A percentile compares a stretch with the other conserved stretches of the same genome.
Evolutionary conservation across 257 asterid genomes (phyloP).

Genomic region (Haberlea rhodopensis): DNA sequence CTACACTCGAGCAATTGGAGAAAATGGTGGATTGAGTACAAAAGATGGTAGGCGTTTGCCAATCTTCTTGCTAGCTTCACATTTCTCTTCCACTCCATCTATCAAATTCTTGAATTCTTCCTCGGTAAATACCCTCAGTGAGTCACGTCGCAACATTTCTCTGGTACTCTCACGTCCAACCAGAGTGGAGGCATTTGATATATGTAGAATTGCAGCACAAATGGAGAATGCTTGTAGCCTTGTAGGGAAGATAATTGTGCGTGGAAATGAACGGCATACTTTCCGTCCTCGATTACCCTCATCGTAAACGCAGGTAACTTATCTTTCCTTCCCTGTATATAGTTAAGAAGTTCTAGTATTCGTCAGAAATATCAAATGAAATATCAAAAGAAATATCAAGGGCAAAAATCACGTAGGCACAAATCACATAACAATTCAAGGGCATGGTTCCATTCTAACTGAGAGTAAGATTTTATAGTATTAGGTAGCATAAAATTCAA

Average conservation of each 20-base stretch:
- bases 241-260: slow-evolving; percentile 79
- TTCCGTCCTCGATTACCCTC: slow-evolving; percentile 55
- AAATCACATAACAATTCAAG: not conserved
- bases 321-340: slow-evolving; percentile 68
- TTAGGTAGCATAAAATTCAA: not conserved
- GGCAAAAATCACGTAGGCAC: not conserved
- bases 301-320: slow-evolving; percentile 54
- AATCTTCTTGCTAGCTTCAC: slow-evolving; percentile 37
- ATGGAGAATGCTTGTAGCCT: slow-evolving; percentile 87
- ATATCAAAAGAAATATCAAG: too few species aligned
- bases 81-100: slow-evolving; percentile 54
- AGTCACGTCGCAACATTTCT: slow-evolving; percentile 48
- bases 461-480: not conserved
- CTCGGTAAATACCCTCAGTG: slow-evolving; percentile 51
- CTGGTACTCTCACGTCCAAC: slow-evolving; percentile 43
- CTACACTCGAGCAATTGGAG: slow-evolving; percentile 82
- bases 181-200: slow-evolving; percentile 50
- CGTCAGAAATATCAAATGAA: not conserved
- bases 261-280: slow-evolving; percentile 78
- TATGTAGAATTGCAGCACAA: slow-evolving; percentile 67
- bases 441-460: not conserved
- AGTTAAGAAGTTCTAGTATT: not conserved
- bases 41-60: slow-evolving; percentile 64
- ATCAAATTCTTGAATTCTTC: slow-evolving; percentile 53
- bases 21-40: slow-evolving; percentile 73